These are phyloP conservation scores for Amanita rubescens DNA, from an alignment of 768 basidiomycete genomes.

Conservation along the genomic window DNA sequence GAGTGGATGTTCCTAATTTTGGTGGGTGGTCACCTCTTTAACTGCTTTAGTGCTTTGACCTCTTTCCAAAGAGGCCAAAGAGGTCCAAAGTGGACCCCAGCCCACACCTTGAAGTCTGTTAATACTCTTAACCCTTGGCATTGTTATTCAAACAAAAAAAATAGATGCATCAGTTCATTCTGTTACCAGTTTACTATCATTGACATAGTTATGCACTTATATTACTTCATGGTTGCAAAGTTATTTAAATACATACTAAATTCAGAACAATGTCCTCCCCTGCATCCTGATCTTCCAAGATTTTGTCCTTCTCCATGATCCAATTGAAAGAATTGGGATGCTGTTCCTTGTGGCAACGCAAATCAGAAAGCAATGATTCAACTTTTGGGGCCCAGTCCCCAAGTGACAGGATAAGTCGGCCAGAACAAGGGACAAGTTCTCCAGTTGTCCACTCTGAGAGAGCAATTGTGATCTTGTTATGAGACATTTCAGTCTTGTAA, in stretches of 20 bases:
- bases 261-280: neutral
- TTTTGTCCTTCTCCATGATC: neutral
- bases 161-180: too few species aligned
- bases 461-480: neutral
- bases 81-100: too few species aligned
- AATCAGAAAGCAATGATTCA: neutral
- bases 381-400: neutral
- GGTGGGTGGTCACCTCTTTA: too few species aligned
- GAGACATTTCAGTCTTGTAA: neutral
- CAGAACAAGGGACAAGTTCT: neutral
- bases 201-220: too few species aligned
- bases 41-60: too few species aligned
- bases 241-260: neutral
- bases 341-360: neutral
- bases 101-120: too few species aligned
- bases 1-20: too few species aligned
- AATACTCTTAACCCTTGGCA: too few species aligned
- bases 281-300: neutral
- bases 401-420: neutral
- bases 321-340: neutral
- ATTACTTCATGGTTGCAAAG: too few species aligned
- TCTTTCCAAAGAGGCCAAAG: too few species aligned
- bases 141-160: too few species aligned
- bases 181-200: too few species aligned
- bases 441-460: neutral